phyloP scores from a whole-genome alignment of 2,329 filamentous ascomycete species.

The Epichloe sibirici region DNA sequence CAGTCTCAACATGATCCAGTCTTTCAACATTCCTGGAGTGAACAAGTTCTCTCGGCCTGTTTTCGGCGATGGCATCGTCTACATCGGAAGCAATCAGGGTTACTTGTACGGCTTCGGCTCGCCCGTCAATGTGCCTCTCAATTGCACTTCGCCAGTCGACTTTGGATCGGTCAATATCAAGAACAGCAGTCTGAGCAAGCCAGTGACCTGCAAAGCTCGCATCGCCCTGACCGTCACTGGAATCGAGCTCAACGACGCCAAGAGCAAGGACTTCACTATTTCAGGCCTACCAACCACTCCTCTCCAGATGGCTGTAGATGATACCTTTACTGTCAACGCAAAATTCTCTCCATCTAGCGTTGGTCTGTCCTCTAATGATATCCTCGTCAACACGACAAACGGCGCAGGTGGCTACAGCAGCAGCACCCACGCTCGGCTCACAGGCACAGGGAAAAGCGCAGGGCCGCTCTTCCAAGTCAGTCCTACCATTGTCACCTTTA shows the following conservation, averaged over 20 bases:
- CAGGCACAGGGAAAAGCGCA: slow-evolving; percentile 35
- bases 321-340: slow-evolving; percentile 30
- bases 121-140: slow-evolving; percentile 39
- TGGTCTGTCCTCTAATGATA: slow-evolving; percentile 34
- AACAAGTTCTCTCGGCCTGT: slow-evolving; percentile 46
- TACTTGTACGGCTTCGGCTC: slow-evolving; percentile 44
- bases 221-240: slow-evolving; percentile 29
- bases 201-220: slow-evolving; percentile 36
- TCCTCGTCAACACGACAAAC: slow-evolving; percentile 37
- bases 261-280: slow-evolving; percentile 26
- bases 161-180: slow-evolving; percentile 35
- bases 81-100: slow-evolving; percentile 39
- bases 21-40: slow-evolving; percentile 37
- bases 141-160: slow-evolving; percentile 36
- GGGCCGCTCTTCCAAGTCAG: slow-evolving; percentile 33
- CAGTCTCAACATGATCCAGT: slow-evolving; percentile 33
- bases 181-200: slow-evolving; percentile 14
- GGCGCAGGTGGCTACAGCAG: slow-evolving; percentile 31
- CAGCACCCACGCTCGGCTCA: slow-evolving; percentile 32
- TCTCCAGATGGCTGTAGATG: slow-evolving; percentile 20
- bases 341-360: slow-evolving; percentile 33
- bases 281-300: slow-evolving; percentile 21
- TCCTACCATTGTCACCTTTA: slow-evolving; percentile 37
- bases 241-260: slow-evolving; percentile 21
- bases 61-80: slow-evolving; percentile 43